Conservation (phyloP, 2,329 filamentous ascomycete genomes). For the Penicillium glabrum region DNA sequence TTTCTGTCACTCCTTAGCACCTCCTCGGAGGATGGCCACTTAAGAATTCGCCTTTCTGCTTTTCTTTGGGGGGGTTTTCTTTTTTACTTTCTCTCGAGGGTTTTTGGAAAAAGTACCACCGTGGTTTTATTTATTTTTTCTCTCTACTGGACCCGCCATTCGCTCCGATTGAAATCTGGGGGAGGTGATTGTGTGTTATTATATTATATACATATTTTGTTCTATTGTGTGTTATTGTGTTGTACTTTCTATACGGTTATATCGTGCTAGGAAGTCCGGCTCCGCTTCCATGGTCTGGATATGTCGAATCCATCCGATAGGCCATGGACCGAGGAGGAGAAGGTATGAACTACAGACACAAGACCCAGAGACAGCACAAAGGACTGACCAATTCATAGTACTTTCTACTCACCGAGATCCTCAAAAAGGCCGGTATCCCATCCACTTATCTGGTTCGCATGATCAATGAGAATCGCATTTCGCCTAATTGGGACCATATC, state of each 20-base stretch:
- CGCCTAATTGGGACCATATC: constrained; percentile 41
- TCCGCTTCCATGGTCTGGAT: constrained; percentile 39
- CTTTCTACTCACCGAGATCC: constrained; percentile 42
- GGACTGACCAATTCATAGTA: constrained; percentile 31
- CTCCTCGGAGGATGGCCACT: constrained; percentile 15
- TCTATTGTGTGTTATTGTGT: neutral
- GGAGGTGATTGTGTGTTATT: constrained; percentile 11
- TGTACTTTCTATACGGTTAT: neutral
- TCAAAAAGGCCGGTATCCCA: constrained; percentile 40
- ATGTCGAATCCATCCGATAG: constrained; percentile 46
- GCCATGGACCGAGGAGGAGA: constrained; percentile 48
- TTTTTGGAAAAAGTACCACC: neutral
- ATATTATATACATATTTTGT: neutral
- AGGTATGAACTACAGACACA: constrained; percentile 32
- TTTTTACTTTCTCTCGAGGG: constrained; percentile 4
- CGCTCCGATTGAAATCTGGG: constrained; percentile 7
- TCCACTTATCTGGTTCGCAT: constrained; percentile 39
- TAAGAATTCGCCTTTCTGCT: constrained; percentile 12
- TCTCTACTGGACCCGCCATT: constrained; percentile 5
- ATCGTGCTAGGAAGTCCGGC: constrained; percentile 4
- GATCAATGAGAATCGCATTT: constrained; percentile 38
- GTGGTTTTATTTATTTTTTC: neutral
- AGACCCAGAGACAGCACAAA: neutral
- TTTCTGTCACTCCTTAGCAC: constrained; percentile 11
- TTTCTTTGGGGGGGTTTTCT: neutral